Conservation (phyloP, 2,329 filamentous ascomycete genomes). For the Cercospora sp. region DNA sequence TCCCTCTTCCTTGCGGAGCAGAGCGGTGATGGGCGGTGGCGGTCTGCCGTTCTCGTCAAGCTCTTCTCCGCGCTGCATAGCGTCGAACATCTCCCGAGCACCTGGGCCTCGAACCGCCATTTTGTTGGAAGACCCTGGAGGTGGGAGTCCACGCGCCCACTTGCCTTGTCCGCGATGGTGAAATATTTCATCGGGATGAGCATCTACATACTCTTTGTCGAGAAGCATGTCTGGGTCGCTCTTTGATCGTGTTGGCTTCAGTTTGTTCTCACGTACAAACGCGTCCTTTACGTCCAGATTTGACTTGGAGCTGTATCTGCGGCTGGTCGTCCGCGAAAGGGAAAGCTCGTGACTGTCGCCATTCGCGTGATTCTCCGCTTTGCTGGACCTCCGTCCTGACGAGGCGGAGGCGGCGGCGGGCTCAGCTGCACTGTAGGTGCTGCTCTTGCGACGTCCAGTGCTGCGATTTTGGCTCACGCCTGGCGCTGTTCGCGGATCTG, state of each 20-base stretch:
- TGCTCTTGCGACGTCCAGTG: conserved; percentile 21
- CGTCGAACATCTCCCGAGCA: conserved; percentile 18
- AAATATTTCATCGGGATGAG: conserved; percentile 32
- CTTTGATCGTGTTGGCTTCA: conserved; percentile 16
- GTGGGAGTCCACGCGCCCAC: conserved; percentile 33
- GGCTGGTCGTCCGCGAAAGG: conserved; percentile 19
- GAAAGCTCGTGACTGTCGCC: conserved; percentile 25
- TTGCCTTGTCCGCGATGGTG: conserved; percentile 32
- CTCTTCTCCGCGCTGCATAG: conserved; percentile 20
- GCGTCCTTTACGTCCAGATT: conserved; percentile 8
- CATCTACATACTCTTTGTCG: conserved; percentile 29
- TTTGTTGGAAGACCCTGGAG: conserved; percentile 30
- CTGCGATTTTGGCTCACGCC: not conserved
- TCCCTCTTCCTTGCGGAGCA: conserved; percentile 35
- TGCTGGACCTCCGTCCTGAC: conserved; percentile 26
- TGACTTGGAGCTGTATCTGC: conserved; percentile 21
- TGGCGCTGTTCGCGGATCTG: conserved; percentile 3
- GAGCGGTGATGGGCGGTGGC: conserved; percentile 28
- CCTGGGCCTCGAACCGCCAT: conserved; percentile 35
- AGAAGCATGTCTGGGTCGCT: conserved; percentile 24
- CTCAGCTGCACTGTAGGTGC: conserved; percentile 10
- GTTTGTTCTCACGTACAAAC: conserved; percentile 6
- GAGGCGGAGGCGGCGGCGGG: conserved; percentile 19
- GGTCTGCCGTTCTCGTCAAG: conserved; percentile 21
- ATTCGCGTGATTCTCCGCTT: conserved; percentile 21